Percentiles rank a stretch among this genome's conserved stretches.
Conservation (phyloP, 1,284 basidiomycete species). For the Golubevia pallescens region DNA sequence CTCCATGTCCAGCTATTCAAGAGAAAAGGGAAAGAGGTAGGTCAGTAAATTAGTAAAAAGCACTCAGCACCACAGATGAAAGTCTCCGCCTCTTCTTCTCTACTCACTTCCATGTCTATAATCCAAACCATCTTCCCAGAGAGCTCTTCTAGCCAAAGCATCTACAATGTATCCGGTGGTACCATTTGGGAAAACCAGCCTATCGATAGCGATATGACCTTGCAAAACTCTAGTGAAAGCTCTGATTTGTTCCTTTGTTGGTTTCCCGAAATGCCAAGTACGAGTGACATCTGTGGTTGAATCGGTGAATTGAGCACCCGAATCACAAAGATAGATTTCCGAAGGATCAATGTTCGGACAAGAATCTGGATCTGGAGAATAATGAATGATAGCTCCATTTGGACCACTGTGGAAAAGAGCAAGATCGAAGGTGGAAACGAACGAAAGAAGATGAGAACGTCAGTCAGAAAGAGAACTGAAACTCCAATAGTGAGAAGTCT, state of each 20-base stretch:
- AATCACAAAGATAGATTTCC: slow-evolving; percentile 86
- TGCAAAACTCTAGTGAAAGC: slow-evolving; percentile 93
- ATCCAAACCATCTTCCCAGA: slow-evolving; percentile 88
- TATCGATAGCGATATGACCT: slow-evolving; percentile 91
- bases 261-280: slow-evolving; percentile 83
- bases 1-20: slow-evolving; percentile 8
- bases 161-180: slow-evolving; percentile 87
- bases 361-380: slow-evolving; percentile 77
- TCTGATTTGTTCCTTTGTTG: slow-evolving; percentile 80
- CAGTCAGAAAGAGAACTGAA: slow-evolving; percentile 1
- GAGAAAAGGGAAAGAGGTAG: neutral
- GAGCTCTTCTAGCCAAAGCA: slow-evolving; percentile 78
- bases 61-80: too few species aligned
- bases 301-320: slow-evolving; percentile 85
- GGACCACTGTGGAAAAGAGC: too few species aligned
- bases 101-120: slow-evolving; percentile 68
- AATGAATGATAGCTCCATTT: slow-evolving; percentile 95
- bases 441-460: too few species aligned
- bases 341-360: slow-evolving; percentile 73
- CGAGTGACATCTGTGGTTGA: slow-evolving; percentile 95
- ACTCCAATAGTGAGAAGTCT: too few species aligned
- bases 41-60: too few species aligned
- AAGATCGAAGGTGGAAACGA: too few species aligned
- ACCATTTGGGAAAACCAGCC: slow-evolving; percentile 81
- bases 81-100: too few species aligned